Conservation (phyloP, 352 stramenopile genomes). For the Thalassiosira tumida region DNA sequence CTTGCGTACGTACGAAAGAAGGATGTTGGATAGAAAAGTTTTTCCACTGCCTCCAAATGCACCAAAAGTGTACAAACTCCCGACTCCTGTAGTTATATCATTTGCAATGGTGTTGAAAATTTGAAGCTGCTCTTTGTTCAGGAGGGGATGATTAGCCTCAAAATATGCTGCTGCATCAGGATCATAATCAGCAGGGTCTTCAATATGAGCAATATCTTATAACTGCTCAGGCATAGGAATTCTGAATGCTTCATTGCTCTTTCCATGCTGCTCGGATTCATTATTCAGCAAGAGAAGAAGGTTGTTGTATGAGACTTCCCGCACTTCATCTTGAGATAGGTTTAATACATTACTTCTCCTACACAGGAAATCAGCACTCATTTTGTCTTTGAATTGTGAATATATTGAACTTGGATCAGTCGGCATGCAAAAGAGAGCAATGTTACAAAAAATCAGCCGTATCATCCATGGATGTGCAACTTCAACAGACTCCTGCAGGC, state of each 20-base stretch:
- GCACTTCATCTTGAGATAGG: background rate
- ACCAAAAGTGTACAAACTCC: conserved; percentile 31
- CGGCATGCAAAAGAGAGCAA: background rate
- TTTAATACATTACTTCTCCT: background rate
- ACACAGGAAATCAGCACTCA: background rate
- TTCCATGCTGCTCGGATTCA: background rate
- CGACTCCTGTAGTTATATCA: background rate
- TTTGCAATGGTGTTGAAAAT: background rate
- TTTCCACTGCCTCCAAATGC: conserved; percentile 22
- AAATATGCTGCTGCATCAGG: background rate
- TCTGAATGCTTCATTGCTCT: background rate
- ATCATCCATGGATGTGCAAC: background rate
- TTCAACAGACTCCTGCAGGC: background rate
- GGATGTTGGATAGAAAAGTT: conserved; percentile 7
- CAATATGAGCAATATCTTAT: background rate
- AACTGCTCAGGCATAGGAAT: background rate
- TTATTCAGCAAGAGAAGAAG: background rate
- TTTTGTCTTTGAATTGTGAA: background rate
- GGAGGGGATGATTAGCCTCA: background rate
- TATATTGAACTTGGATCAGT: background rate
- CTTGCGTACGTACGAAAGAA: conserved; percentile 1
- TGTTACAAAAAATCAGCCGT: conserved; percentile 12
- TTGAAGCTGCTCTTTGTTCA: background rate
- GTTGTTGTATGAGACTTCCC: background rate
- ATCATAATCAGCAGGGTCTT: background rate